A percentile compares a stretch with the other conserved stretches of the same genome.
phyloP scores from a whole-genome alignment of 2,329 filamentous ascomycete genomes.

The Aspergillus piperis region DNA sequence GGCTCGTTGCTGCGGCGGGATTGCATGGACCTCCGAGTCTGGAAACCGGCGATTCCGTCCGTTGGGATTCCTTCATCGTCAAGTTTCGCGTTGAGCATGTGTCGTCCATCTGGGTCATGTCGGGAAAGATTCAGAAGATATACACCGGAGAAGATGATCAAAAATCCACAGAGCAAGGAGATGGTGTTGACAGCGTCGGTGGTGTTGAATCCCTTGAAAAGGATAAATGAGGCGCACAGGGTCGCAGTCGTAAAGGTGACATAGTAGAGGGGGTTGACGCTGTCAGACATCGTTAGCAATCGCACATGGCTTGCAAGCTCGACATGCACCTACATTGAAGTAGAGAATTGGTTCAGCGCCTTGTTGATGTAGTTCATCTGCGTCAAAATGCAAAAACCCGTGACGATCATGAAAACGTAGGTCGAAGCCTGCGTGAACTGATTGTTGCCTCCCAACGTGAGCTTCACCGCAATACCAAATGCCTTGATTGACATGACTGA shows the following conservation, averaged over 20 bases:
- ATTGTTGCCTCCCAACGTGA: slow-evolving; percentile 90
- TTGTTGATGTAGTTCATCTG: slow-evolving; percentile 99
- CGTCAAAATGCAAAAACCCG: slow-evolving; percentile 88
- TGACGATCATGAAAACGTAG: slow-evolving; percentile 95
- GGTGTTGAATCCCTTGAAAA: slow-evolving; percentile 95
- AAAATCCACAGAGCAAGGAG: slow-evolving; percentile 87
- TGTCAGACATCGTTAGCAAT: slow-evolving; percentile 40
- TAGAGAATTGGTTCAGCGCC: slow-evolving; percentile 92
- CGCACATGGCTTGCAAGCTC: too few species aligned
- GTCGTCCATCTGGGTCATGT: slow-evolving; percentile 79
- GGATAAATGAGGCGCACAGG: slow-evolving; percentile 89
- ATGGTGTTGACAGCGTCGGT: slow-evolving; percentile 88
- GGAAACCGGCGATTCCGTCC: slow-evolving; percentile 83
- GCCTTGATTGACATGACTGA: slow-evolving; percentile 99
- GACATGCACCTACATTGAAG: slow-evolving; percentile 75
- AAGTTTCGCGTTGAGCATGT: slow-evolving; percentile 60
- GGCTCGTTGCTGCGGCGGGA: slow-evolving; percentile 68
- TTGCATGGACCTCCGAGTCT: slow-evolving; percentile 93
- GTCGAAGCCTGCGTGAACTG: slow-evolving; percentile 94
- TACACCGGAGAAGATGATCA: slow-evolving; percentile 92
- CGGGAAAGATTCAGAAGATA: slow-evolving; percentile 96
- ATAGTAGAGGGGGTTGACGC: slow-evolving; percentile 95
- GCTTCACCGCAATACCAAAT: slow-evolving; percentile 94
- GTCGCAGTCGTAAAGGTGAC: slow-evolving; percentile 96
- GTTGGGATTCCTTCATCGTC: slow-evolving; percentile 75